phyloP scores from a whole-genome alignment of 2,329 filamentous ascomycete genomes.

The Trichocomaceae sp. region DNA sequence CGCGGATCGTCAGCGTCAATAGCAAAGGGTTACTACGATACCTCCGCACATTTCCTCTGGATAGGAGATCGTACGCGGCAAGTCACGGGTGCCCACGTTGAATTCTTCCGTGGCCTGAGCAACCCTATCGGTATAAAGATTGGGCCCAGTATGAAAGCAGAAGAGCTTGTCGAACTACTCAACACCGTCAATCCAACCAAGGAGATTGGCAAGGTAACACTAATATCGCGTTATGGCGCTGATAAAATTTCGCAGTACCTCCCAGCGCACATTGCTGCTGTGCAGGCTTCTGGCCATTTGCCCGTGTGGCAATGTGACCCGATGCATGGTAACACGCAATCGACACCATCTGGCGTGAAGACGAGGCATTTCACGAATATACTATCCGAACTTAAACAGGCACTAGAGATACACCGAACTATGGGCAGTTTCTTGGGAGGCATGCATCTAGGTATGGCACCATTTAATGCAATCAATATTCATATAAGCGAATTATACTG shows the following conservation, averaged over 20 bases:
- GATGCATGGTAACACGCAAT: slow-evolving; percentile 79
- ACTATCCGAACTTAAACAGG: slow-evolving; percentile 75
- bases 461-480: too few relatives aligned
- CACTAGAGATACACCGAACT: slow-evolving; percentile 75
- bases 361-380: slow-evolving; percentile 88
- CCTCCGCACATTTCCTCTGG: slow-evolving; percentile 95
- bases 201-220: slow-evolving; percentile 86
- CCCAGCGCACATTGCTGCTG: slow-evolving; percentile 78
- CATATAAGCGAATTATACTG: too few relatives aligned
- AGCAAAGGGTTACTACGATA: slow-evolving; percentile 75
- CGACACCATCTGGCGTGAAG: slow-evolving; percentile 73
- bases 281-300: slow-evolving; percentile 66
- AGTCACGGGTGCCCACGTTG: slow-evolving; percentile 86
- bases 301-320: slow-evolving; percentile 98
- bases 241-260: slow-evolving; percentile 67
- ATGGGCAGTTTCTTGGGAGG: slow-evolving; percentile 83
- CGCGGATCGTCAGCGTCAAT: slow-evolving; percentile 22
- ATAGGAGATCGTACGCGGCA: slow-evolving; percentile 95
- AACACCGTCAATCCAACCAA: slow-evolving; percentile 74
- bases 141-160: slow-evolving; percentile 70
- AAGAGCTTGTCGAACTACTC: slow-evolving; percentile 72
- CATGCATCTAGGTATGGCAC: too few relatives aligned
- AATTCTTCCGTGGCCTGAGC: slow-evolving; percentile 93
- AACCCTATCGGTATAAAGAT: slow-evolving; percentile 98
- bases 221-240: slow-evolving; percentile 93